Base-by-base conservation (phyloP, 352 stramenopile species). In the Peronospora belbahrii region DNA sequence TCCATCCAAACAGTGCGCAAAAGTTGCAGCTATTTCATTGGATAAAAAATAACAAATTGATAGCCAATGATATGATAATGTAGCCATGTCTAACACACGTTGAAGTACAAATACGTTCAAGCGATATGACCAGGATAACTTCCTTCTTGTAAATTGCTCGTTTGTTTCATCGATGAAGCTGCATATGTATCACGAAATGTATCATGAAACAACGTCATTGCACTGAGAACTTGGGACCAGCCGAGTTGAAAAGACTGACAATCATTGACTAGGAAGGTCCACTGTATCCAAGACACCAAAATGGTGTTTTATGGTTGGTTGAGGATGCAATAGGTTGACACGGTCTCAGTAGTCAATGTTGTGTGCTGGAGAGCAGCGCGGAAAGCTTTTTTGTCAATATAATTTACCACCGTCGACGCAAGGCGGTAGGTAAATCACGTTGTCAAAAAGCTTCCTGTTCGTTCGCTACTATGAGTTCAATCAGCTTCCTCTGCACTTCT, bases 381-480 rank as follows among this genome's bases (percentile, higher is more conserved):
- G n/a, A n/a, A n/a, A n/a, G n/a, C n/a, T n/a, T n/a, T n/a, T n/a
- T n/a, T n/a, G n/a, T n/a, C n/a, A n/a, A n/a, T n/a, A n/a, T n/a
- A n/a, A n/a, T n/a, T n/a, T n/a, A n/a, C n/a, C n/a, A n/a, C n/a
- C n/a, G n/a, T n/a, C n/a, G n/a, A n/a, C n/a, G n/a, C n/a, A n/a
- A n/a, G n/a, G n/a, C n/a, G n/a, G n/a, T n/a, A n/a, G n/a, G n/a
- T n/a, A n/a, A n/a, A n/a, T n/a, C n/a, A n/a, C n/a, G n/a, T n/a
- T n/a, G n/a, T n/a, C n/a, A n/a, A n/a, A n/a, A n/a, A n/a, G n/a
- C n/a, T n/a, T n/a, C n/a, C n/a, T n/a, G n/a, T n/a, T 35, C 56
- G 22, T 78, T 88, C 43, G 74, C 76, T 7, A 86, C 74, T 3
- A 66, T 81, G 8, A 86, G 76, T 48, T 88, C 76, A 19, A 59